Evolutionary conservation across 2,329 filamentous ascomycete genomes (phyloP), one percentile per base, ranked within the genome.

Genomic region (Arthroderma sp.): DNA sequence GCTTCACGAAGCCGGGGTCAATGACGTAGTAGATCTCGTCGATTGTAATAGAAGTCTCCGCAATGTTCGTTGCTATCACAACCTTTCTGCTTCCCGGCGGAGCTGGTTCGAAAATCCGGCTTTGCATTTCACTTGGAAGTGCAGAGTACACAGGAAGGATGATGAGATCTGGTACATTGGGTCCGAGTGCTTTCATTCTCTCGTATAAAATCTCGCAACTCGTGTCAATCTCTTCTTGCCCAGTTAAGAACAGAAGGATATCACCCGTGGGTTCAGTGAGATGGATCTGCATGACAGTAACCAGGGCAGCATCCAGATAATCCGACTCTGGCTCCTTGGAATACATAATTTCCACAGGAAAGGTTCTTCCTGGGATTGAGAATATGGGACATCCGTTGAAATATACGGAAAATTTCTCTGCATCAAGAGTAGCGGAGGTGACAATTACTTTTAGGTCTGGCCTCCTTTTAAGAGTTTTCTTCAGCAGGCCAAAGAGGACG

Each of bases 201-300:
- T 98, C 91, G 56, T 80, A 88, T 1, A 98, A 61, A 43, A 95
- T 88, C 63, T 96, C 91, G 58, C 86, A 94, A 22, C 83, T 80
- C 0, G 87, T 94, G 58, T 98, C 91, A 51, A 98, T 98, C 63
- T 98, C 93, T 64, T 98, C 91, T 59, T 95, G 88, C 4, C 91
- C 91, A 0, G 93, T 98, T 54, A 98, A 73, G 69, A 98, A 98
- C 1, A 98, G 72, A n/a, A 98, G 67, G 42, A 98, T 95, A 57
- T 98, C 93, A 52, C 91, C 91, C 11, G 81, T 75, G 5, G 88
- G 86, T 57, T 98, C 91, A 1, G 83, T 91, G 11, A 98, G 68
- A 60, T 98, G 91, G 44, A 98, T 96, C 59, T 96, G 86, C 89
- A 98, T 95, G 40, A 95, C 87, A 0, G 91, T 96, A 9, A 88